phyloP scores from a whole-genome alignment of 148 eudicot genomes.

The Silene uniflora region DNA sequence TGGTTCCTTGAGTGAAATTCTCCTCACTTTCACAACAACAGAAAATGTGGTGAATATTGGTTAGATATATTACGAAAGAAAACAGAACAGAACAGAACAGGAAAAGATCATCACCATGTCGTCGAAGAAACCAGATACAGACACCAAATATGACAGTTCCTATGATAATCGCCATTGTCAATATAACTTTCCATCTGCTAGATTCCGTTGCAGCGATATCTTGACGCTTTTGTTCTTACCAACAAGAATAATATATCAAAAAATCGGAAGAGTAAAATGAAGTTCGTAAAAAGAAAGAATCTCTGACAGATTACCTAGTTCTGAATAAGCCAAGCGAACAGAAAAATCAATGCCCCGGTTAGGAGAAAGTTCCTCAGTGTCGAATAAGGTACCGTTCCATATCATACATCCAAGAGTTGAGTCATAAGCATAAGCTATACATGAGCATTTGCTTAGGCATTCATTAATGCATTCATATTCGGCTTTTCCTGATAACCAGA shows the following conservation, averaged over 20 bases:
- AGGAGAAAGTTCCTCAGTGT: conserved; percentile 27
- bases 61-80: not conserved
- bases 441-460: conserved; percentile 37
- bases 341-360: conserved; percentile 30
- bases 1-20: not conserved
- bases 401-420: conserved; percentile 40
- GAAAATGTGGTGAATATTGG: not conserved
- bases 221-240: not conserved
- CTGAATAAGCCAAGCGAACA: conserved; percentile 37
- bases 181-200: conserved; percentile 16
- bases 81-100: not conserved
- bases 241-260: not conserved
- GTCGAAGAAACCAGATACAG: conserved; percentile 17
- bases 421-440: conserved; percentile 38
- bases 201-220: conserved; percentile 12
- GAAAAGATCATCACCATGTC: conserved; percentile 19
- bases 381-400: conserved; percentile 36
- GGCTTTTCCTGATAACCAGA: not conserved
- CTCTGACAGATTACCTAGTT: conserved; percentile 22
- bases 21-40: conserved; percentile 5
- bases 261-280: not conserved
- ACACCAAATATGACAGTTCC: conserved; percentile 14
- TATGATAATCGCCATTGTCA: conserved; percentile 10
- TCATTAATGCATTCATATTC: conserved; percentile 29
- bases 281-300: no score